Evolutionary conservation across 1,284 basidiomycete species (phyloP), one percentile per base, ranked within the genome.

Genomic region (Ustilago hordei): DNA sequence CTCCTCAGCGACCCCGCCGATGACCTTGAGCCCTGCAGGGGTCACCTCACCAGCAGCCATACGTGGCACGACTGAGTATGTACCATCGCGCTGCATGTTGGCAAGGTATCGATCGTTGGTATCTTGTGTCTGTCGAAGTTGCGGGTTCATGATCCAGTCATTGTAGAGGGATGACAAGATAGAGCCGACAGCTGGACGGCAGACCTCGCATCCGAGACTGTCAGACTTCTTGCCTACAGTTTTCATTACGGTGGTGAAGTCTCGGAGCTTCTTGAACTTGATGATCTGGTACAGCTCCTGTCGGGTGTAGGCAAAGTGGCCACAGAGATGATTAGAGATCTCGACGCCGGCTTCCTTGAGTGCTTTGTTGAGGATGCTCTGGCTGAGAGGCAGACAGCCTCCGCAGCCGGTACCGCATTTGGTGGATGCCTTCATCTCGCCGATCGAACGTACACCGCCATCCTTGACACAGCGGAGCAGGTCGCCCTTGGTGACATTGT

Each of bases 81-180:
- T 90, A 8, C 90, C 92, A 73, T 93, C 91, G 31, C 92, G 88
- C 82, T 93, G 92, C 55, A 93, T 91, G 82, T 93, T 93, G 31
- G 91, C 92, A 64, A 93, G 86, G 86, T 89, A 92, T 58, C 89
- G 87, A 71, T 86, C 87, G 71, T 92, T 92, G 28, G 91, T 92
- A 73, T 92, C 91, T 81, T 93, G 92, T 54, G 91, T 90, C 81
- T 90, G 89, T 75, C 91, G 90, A 75, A 92, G 91, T n/a, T 86
- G 87, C 0, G 90, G 89, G 28, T 89, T 87, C 89, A 93, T 89
- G 66, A 93, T 87, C 79, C 90, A 90, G 73, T 92, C 91, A 78
- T 93, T 93, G 81, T 89, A 90, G 60, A 92, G 85, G 23, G 91
- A 91, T 0, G 91, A 90, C 34, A 93, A 87, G 67, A 93, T 91